Evolutionary conservation across 257 asterid species (phyloP).

Genomic region (Lantana camara): DNA sequence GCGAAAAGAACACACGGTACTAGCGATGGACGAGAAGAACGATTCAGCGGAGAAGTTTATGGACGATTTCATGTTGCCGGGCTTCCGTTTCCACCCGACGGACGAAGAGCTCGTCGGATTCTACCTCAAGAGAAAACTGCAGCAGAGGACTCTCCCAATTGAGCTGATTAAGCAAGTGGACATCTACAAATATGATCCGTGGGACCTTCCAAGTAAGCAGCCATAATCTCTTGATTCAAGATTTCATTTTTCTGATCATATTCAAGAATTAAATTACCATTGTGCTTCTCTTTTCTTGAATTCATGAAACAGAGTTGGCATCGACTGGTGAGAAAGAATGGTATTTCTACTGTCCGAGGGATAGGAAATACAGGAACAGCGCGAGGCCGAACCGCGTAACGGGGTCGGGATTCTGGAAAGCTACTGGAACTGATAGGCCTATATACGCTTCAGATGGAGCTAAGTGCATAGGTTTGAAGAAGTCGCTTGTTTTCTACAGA

Average conservation of each 20-base stretch:
- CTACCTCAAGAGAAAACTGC: conserved; percentile 68
- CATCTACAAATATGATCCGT: conserved; percentile 84
- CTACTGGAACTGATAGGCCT: conserved; percentile 81
- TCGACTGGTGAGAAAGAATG: conserved; percentile 78
- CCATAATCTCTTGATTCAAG: not conserved
- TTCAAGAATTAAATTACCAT: too few relatives aligned
- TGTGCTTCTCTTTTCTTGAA: too few relatives aligned
- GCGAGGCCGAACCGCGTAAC: conserved; percentile 76
- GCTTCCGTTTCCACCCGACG: conserved; percentile 85
- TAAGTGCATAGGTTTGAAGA: conserved; percentile 71
- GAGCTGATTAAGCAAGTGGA: conserved; percentile 84
- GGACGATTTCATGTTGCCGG: conserved; percentile 78
- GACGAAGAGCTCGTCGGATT: conserved; percentile 86
- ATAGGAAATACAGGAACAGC: conserved; percentile 72
- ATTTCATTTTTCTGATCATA: too few relatives aligned
- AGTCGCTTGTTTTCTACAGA: conserved; percentile 72
- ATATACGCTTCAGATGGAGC: conserved; percentile 64
- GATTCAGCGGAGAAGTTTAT: conserved; percentile 52
- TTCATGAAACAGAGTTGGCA: conserved; percentile 44
- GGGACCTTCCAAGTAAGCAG: conserved; percentile 90
- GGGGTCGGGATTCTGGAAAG: conserved; percentile 79
- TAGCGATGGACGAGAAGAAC: conserved; percentile 50
- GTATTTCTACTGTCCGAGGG: conserved; percentile 84
- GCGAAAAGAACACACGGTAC: not conserved
- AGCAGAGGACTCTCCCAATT: conserved; percentile 60